Percentiles rank a stretch among this genome's conserved stretches.
These are phyloP conservation scores for Pseudozyma sp. DNA, from an alignment of 1,284 basidiomycete species.

Conservation along the genomic window DNA sequence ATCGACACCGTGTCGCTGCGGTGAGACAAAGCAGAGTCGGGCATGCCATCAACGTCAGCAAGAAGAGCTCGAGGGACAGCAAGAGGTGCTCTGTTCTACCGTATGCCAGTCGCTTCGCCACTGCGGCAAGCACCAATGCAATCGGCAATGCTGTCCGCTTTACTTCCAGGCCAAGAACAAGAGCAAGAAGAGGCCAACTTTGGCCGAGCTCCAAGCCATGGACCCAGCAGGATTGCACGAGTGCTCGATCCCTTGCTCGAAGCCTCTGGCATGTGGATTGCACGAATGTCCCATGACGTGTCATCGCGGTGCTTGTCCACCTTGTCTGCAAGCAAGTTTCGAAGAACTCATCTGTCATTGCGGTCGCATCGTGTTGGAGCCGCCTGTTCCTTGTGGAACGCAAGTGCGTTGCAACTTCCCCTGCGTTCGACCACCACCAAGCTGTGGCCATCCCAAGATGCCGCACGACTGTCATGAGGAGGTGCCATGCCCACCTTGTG, in stretches of 20 bases:
- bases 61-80: conserved; percentile 46
- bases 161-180: conserved; percentile 61
- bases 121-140: conserved; percentile 63
- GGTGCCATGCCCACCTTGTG: conserved; percentile 65
- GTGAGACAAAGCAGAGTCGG: conserved; percentile 59
- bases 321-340: conserved; percentile 66
- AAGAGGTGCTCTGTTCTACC: conserved; percentile 57
- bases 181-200: conserved; percentile 46
- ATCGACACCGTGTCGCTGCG: conserved; percentile 66
- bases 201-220: conserved; percentile 53
- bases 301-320: conserved; percentile 66
- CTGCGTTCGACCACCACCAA: conserved; percentile 58
- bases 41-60: conserved; percentile 49
- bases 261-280: conserved; percentile 59
- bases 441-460: conserved; percentile 66
- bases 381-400: conserved; percentile 66
- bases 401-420: conserved; percentile 63
- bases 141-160: conserved; percentile 62
- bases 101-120: conserved; percentile 61
- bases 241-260: conserved; percentile 58
- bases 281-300: conserved; percentile 64
- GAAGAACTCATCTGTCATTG: conserved; percentile 66
- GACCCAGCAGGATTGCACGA: conserved; percentile 65
- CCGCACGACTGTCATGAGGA: conserved; percentile 67
- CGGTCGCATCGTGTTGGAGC: conserved; percentile 66